Evolutionary conservation across 305 asterid species (phyloP), one percentile per base, ranked within the genome.

Genomic region (Fraxinus dipetala): DNA sequence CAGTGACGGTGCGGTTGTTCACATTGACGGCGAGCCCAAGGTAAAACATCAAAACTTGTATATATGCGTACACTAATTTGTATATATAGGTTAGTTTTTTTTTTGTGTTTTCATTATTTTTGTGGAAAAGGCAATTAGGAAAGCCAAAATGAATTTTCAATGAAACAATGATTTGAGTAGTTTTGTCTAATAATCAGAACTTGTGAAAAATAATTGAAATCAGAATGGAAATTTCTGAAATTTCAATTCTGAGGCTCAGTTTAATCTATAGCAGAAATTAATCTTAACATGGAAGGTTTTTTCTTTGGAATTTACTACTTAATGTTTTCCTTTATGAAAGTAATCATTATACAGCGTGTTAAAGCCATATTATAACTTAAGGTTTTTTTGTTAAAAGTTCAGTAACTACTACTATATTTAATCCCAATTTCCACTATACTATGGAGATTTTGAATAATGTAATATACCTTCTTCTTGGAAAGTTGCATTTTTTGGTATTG

Each of bases 11-110:
- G 87, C 95, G 81, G 90, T 84, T 31, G 51, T 96, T 63, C 51
- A 88, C 81, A 56, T 96, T 69, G 99, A 96, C 16, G 98, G 99
- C 10, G 94, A 94, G 84, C 98, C 96, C 76, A 90, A 92, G 97
- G 99, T 95, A 87, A 78, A 9, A 74, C 6, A 6, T 28, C 26
- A 18, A 24, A 65, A 13, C 9, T 11, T 2, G 31, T n/a, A 2
- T 69, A 63, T 26, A 28, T 5, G 18, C 32, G 6, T 67, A 4
- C 74, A 26, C 74, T 5, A 67, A 11, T 67, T 67, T 28, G 32
- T 51, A 32, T 59, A 22, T 14, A 28, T 87, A 80, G 36, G 1
- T 28, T 3, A 5, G 2, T 65, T 31, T 36, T 43, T 51, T 31
- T 56, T 13, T 28, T 10, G 11, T 59, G 10, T 59, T 78, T 40